A percentile compares a stretch with the other conserved stretches of the same genome.
Evolutionary conservation across 441 rosid genomes (phyloP).

Genomic region (Brassica balearica): DNA sequence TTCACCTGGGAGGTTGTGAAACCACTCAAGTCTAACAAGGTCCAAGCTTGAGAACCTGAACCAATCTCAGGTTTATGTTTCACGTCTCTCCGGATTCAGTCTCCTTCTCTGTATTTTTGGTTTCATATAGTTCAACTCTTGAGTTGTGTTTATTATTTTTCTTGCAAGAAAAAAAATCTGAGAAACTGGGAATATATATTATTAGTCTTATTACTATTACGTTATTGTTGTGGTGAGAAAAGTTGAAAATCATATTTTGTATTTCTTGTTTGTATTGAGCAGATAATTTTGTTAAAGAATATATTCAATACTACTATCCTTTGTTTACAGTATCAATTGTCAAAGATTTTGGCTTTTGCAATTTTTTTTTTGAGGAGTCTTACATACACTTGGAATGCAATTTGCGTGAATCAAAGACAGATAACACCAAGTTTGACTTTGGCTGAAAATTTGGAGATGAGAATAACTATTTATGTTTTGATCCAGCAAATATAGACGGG

Average conservation of each 20-base stretch:
- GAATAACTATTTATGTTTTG: conserved; percentile 59
- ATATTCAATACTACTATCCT: neutral
- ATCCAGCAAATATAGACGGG: conserved; percentile 57
- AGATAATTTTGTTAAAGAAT: neutral
- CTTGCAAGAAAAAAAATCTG: neutral
- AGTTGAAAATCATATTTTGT: neutral
- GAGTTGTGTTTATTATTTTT: neutral
- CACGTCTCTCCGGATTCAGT: neutral
- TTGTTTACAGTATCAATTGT: neutral
- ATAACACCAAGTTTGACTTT: neutral
- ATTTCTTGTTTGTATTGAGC: neutral
- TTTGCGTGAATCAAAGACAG: neutral
- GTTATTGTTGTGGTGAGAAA: neutral
- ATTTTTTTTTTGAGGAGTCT: no score
- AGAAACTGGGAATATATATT: neutral
- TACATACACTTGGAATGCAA: neutral
- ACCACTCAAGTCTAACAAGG: conserved; percentile 50
- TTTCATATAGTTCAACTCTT: neutral
- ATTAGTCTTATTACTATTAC: neutral
- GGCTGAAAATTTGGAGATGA: neutral
- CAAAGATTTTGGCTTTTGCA: neutral
- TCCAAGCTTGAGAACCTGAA: conserved; percentile 43
- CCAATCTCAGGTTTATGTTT: conserved; percentile 19
- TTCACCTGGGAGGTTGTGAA: conserved; percentile 63
- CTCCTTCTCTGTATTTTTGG: neutral